Evolutionary conservation across 768 basidiomycete genomes (phyloP), one percentile per base, ranked within the genome.

Genomic region (Cyclocybe aegerita): DNA sequence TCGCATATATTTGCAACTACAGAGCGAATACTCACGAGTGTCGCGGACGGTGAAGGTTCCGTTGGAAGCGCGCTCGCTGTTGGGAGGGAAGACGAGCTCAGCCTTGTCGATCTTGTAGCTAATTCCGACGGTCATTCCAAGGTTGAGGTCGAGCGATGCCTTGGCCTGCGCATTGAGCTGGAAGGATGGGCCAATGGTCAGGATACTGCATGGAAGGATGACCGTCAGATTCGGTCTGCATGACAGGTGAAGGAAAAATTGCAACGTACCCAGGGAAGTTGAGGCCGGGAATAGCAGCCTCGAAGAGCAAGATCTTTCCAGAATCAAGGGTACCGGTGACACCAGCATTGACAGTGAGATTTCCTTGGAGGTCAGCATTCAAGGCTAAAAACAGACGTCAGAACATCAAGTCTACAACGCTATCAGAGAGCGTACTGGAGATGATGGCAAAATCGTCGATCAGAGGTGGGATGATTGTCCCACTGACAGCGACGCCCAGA

Each of bases 131-230:
- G 57, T 68, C 53, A 76, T 52, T 50, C 74, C 69, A 12, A 74
- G 62, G 42, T 70, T 63, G 9, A 76, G 52, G 37, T 73, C 69
- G 12, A 78, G 57, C 1, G 46, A 56, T 4, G 71, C 71, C 7
- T 49, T 66, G 0, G 68, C 70, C 46, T 69, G 63, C 2, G 65
- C 75, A 29, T 71, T 65, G 49, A 82, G 64, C 36, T 70, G 55
- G 65, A 81, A 77, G 0, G 72, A 65, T 3, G 80, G 79, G 0
- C 79, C 80, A 23, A 82, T 55, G 9, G 68, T 69, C 32, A 82
- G 55, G 42, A 82, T 68, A 3, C 78, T 36, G 17, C 9, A 4
- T 42, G 11, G 33, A 36, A 37, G 12, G 23, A n/a, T 48, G 17
- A n/a, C n/a, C 35, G 36, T 33, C 2, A 16, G 39, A 4, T 49